Evolutionary conservation across 805 yeast species (phyloP).

Genomic region (Candida sanyiensis): DNA sequence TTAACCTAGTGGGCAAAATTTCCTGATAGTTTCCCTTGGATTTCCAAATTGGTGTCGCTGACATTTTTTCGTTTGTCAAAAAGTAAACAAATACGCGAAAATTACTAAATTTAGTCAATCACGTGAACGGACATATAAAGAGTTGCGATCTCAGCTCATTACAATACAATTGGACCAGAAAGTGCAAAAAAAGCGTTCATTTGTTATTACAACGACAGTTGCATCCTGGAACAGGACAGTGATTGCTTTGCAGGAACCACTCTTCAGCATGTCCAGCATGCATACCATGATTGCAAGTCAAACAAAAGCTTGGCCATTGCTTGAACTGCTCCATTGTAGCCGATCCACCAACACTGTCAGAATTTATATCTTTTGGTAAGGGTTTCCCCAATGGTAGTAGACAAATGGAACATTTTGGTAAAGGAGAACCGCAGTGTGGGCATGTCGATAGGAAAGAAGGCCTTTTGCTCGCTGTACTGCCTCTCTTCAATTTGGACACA

Average conservation of each 20-base stretch:
- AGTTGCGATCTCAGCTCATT: no score
- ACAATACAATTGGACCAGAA: background rate
- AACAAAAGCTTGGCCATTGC: slow-evolving; percentile 89
- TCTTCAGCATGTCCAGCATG: slow-evolving; percentile 95
- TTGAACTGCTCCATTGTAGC: slow-evolving; percentile 35
- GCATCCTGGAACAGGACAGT: slow-evolving; percentile 95
- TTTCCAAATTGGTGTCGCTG: slow-evolving; percentile 3
- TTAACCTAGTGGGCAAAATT: background rate
- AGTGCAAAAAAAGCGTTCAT: no score
- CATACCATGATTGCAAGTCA: slow-evolving; percentile 88
- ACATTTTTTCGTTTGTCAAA: slow-evolving; percentile 1
- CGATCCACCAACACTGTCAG: slow-evolving; percentile 12
- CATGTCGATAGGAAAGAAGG: slow-evolving; percentile 35
- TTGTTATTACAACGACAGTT: slow-evolving; percentile 71
- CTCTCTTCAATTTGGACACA: slow-evolving; percentile 10
- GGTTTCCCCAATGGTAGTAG: slow-evolving; percentile 71
- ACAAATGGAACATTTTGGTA: slow-evolving; percentile 91
- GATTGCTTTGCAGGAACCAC: slow-evolving; percentile 84
- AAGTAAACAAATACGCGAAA: slow-evolving; percentile 13
- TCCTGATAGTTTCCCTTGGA: background rate
- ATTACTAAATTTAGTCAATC: slow-evolving; percentile 7
- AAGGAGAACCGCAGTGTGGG: slow-evolving; percentile 80
- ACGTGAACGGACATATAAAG: no score
- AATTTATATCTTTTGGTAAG: slow-evolving; percentile 32
- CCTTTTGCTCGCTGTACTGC: slow-evolving; percentile 4